Percentiles rank a stretch among this genome's conserved stretches.
These are phyloP conservation scores for Aspergillus wentii DNA, from an alignment of 495 filamentous ascomycete genomes.

Conservation along the genomic window DNA sequence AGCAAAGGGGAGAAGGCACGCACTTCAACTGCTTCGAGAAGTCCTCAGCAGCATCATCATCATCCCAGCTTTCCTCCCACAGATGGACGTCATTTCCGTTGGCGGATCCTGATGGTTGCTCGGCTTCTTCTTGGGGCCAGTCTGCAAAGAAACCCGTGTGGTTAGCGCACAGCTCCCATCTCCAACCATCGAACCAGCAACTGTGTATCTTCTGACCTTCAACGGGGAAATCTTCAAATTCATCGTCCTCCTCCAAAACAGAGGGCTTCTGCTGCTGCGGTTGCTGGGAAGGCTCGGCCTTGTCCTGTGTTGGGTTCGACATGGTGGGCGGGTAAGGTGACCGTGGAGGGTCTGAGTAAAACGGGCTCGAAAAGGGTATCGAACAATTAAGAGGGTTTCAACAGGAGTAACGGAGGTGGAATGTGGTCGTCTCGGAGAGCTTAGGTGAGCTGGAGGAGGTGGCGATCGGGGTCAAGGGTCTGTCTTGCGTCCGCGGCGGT, in stretches of 20 bases:
- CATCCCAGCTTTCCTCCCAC: slow-evolving; percentile 99
- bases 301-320: slow-evolving; percentile 37
- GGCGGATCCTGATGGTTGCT: slow-evolving; percentile 55
- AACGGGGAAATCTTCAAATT: slow-evolving; percentile 98
- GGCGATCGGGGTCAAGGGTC: too few relatives aligned
- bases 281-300: slow-evolving; percentile 36
- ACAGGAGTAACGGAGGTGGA: too few relatives aligned
- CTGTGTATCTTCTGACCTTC: slow-evolving; percentile 76
- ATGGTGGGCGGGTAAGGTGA: slow-evolving; percentile 21
- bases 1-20: slow-evolving; percentile 33
- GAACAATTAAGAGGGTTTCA: too few relatives aligned
- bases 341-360: too few relatives aligned
- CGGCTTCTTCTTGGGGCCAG: slow-evolving; percentile 82
- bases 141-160: too few relatives aligned
- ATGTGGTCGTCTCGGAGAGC: too few relatives aligned
- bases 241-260: slow-evolving; percentile 91
- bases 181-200: too few relatives aligned
- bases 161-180: too few relatives aligned
- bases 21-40: slow-evolving; percentile 95
- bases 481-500: too few relatives aligned
- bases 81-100: slow-evolving; percentile 66
- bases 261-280: slow-evolving; percentile 53
- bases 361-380: too few relatives aligned
- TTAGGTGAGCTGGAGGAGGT: too few relatives aligned
- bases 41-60: slow-evolving; percentile 95